phyloP scores from a whole-genome alignment of 2,329 filamentous ascomycete species.

The Paecilomyces dactylethromorphus region DNA sequence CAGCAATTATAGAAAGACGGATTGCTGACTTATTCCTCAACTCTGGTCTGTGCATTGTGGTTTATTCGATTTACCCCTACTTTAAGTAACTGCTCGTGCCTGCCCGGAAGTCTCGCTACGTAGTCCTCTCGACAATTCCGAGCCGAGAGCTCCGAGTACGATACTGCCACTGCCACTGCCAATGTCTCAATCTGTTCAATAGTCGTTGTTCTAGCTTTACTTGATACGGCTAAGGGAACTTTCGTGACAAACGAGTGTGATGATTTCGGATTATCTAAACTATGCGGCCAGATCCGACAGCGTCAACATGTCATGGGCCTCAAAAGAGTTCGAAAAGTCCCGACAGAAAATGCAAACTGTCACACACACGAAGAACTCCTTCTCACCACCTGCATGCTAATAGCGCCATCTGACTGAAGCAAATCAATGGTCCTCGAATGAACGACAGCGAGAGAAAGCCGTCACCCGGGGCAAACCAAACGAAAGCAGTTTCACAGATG shows the following conservation, averaged over 20 bases:
- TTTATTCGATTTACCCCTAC: not conserved
- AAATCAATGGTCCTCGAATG: conserved; percentile 3
- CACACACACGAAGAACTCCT: not conserved
- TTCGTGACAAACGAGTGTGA: not conserved
- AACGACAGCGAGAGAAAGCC: not conserved
- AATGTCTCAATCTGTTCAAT: not conserved
- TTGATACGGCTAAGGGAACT: not conserved
- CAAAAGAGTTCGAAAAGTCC: not conserved
- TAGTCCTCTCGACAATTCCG: no score
- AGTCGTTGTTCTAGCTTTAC: not conserved
- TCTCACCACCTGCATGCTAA: not conserved
- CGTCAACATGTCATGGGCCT: not conserved
- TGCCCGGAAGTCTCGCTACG: not conserved
- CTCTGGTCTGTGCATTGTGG: not conserved
- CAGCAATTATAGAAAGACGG: not conserved
- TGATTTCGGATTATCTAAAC: not conserved
- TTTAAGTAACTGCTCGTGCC: not conserved
- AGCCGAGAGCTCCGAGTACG: not conserved
- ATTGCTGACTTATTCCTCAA: not conserved
- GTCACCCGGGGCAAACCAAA: not conserved
- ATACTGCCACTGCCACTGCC: not conserved
- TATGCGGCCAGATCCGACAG: not conserved
- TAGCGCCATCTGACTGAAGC: not conserved
- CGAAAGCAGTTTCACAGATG: not conserved
- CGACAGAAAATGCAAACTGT: not conserved